Evolutionary conservation across 106 monocot species (phyloP).

Genomic region (Dendrobium huoshanense): DNA sequence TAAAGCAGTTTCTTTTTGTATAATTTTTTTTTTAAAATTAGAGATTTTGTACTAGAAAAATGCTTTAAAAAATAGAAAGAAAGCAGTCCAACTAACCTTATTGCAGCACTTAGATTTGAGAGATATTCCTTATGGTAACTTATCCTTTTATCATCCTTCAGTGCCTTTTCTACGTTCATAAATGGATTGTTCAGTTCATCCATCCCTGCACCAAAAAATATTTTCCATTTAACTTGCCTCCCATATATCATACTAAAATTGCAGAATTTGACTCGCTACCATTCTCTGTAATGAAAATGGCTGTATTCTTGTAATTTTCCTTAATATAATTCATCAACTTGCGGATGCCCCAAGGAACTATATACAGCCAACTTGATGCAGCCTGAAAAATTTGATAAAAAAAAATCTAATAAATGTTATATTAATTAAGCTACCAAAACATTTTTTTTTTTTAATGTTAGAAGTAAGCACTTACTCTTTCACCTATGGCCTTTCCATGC

Average conservation of each 20-base stretch:
- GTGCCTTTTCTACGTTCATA: conserved; percentile 23
- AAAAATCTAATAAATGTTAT: neutral
- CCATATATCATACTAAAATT: no score
- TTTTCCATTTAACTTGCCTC: neutral
- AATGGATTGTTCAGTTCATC: conserved; percentile 53
- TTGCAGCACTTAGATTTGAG: conserved; percentile 42
- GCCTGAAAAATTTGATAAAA: conserved; percentile 27
- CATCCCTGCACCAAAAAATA: conserved; percentile 38
- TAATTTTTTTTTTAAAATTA: no score
- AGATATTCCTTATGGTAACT: conserved; percentile 61
- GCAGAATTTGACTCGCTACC: conserved; percentile 19
- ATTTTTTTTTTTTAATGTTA: neutral
- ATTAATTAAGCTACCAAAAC: neutral
- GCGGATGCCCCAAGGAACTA: conserved; percentile 73
- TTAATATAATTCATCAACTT: conserved; percentile 63
- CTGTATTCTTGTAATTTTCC: conserved; percentile 49
- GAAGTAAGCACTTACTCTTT: conserved; percentile 30
- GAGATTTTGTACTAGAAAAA: no score
- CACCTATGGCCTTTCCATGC: conserved; percentile 49
- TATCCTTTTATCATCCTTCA: conserved; percentile 64
- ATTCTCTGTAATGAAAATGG: conserved; percentile 68
- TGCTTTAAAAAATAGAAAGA: no score
- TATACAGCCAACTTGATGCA: conserved; percentile 59
- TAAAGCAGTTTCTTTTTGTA: no score
- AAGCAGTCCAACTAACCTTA: conserved; percentile 28